Evolutionary conservation across 2,329 filamentous ascomycete species (phyloP), one percentile per base, ranked within the genome.

Genomic region (Periconia macrospinosa): DNA sequence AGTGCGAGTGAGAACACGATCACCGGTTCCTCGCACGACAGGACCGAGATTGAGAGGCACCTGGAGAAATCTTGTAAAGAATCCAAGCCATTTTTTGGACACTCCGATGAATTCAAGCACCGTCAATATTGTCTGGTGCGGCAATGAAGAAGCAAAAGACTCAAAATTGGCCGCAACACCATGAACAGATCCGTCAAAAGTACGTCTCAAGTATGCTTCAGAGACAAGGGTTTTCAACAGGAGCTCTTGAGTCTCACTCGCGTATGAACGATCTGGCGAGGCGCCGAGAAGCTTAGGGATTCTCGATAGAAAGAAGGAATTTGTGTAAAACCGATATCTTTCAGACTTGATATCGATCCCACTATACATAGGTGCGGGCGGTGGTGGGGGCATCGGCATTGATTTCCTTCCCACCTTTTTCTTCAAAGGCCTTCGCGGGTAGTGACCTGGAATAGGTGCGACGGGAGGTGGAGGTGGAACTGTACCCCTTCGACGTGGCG

Each of bases 51-150:
- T 66, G 49, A 70, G 44, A 1, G 59, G 66, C 0, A 60, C 60
- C 5, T 53, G 30, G 1, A 72, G 61, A 47, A 85, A 87, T 2
- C 74, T 78, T 13, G 67, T 71, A 67, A 89, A 89, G 65, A 89
- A 86, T 7, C 67, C 66, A 1, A 87, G 63, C 82, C 86, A 87
- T 0, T 62, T 68, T 2, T 81, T 67, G 0, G 83, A 79, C 3
- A 89, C 76, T 0, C 84, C 84, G 43, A 89, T 79, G 61, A 83
- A 86, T 27, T 78, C 72, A 55, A 89, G 67, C 0, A 87, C 75
- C 0, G 76, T 68, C n/a, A 83, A 70, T 17, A 88, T 79, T 0
- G 85, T 86, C 27, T 79, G 69, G 60, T 90, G 86, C 2, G 85
- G 78, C 14, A 87, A 71, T 5, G 79, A 80, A 0, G 83, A 80